Evolutionary conservation across 2,329 filamentous ascomycete species (phyloP), one percentile per base, ranked within the genome.

Genomic region (Domatiomyces globalis): DNA sequence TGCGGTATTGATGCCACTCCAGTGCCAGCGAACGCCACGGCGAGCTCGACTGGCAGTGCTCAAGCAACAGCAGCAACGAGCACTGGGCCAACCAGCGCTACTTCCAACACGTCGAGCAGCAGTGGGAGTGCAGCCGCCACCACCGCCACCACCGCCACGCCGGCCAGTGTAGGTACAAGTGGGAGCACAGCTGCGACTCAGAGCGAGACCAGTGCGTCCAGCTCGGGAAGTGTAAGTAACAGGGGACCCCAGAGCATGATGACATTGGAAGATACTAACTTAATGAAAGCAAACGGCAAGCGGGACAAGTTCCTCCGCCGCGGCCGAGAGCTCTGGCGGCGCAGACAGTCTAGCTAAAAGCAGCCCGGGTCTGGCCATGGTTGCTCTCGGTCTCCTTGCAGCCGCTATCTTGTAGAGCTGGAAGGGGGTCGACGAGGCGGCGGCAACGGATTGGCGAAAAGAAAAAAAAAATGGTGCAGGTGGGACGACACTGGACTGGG

Each of bases 1-100:
- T 61, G 59, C 47, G 59, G 55, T 5, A 43, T 59, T 46, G 55
- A 59, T 42, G 55, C 58, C 10, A 57, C 55, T 6, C 59, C 59
- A 1, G 45, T 50, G 17, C 44, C 55, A 20, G 55, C 57, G 4
- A 53, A 48, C 44, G 42, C 39, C 22, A 53, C 51, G 20, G 25
- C 53, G 4, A 29, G 39, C 4, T 43, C 53, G 29, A 49, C 44
- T n/a, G 25, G 27, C 25, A 43, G 17, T n/a, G 60, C 63, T 17
- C 69, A 70, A n/a, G 9, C 52, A 8, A 27, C 33, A 39, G 29
- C 29, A 33, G 8, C 29, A 33, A 45, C 43, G 17, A 22, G 25
- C n/a, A 45, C 47, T 9, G 29, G 19, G n/a, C 25, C 43, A 45
- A 36, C 51, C 19, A 33, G n/a, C 12, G 36, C 15, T 19, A 20